A percentile compares a stretch with the other conserved stretches of the same genome.
Evolutionary conservation across 164 flowering plant genomes (phyloP).

Genomic region (Annona cherimola): DNA sequence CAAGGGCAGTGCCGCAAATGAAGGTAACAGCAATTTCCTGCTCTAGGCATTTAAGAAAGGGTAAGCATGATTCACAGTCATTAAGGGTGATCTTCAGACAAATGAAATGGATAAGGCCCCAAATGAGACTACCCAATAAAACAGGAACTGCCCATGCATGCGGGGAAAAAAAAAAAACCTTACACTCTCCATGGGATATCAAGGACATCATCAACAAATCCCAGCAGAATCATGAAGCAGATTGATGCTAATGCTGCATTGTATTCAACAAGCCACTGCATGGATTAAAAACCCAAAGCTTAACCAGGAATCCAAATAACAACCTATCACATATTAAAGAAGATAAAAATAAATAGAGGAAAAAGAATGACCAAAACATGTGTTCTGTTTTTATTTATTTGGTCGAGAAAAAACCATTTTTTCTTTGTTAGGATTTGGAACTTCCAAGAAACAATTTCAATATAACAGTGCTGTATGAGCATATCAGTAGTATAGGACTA

Average conservation of each 20-base stretch:
- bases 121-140: no score
- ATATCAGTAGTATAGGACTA: neutral
- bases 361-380: neutral
- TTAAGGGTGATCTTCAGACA: neutral
- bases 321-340: neutral
- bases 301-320: neutral
- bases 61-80: constrained; percentile 7
- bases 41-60: constrained; percentile 23
- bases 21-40: constrained; percentile 85
- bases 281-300: neutral
- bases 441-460: neutral
- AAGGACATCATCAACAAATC: constrained; percentile 96
- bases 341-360: neutral
- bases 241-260: constrained; percentile 90
- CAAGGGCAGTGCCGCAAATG: constrained; percentile 85
- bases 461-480: neutral
- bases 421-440: neutral
- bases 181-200: constrained; percentile 99
- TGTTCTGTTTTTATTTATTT: neutral
- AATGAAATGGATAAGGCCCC: neutral
- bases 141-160: no score
- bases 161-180: constrained; percentile 22
- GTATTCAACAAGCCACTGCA: constrained; percentile 97
- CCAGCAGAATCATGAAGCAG: constrained; percentile 91
- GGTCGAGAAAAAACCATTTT: no score